Evolutionary conservation across 805 yeast species (phyloP).

Genomic region (Metschnikowia lachancei): DNA sequence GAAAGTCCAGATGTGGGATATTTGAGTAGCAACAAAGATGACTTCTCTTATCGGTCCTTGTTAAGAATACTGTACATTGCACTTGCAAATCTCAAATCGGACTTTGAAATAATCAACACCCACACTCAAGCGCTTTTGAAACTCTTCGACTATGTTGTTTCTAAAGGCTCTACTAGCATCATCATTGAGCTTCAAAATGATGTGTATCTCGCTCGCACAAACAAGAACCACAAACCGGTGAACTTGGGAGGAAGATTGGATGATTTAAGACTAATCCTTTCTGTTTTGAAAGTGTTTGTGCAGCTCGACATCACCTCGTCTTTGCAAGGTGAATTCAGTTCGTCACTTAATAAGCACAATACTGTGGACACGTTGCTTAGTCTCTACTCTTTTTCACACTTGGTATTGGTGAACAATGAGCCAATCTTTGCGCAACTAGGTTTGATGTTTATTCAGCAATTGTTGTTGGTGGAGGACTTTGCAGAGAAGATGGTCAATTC

Average conservation of each 20-base stretch:
- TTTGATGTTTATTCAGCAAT: slow-evolving; percentile 64
- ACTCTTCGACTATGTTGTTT: slow-evolving; percentile 60
- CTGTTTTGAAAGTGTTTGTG: slow-evolving; percentile 60
- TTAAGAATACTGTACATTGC: slow-evolving; percentile 55
- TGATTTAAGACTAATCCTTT: slow-evolving; percentile 60
- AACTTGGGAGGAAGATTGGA: slow-evolving; percentile 53
- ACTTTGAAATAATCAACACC: slow-evolving; percentile 41
- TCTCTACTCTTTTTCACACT: slow-evolving; percentile 66
- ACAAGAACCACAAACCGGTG: slow-evolving; percentile 30
- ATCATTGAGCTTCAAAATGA: slow-evolving; percentile 59
- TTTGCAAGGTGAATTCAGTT: slow-evolving; percentile 50
- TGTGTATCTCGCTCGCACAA: slow-evolving; percentile 40
- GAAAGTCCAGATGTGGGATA: slow-evolving; percentile 51
- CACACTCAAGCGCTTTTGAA: slow-evolving; percentile 52
- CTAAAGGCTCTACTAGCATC: slow-evolving; percentile 61
- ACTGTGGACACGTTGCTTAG: slow-evolving; percentile 61
- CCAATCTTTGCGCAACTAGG: slow-evolving; percentile 71
- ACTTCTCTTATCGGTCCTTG: slow-evolving; percentile 51
- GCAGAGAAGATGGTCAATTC: slow-evolving; percentile 63
- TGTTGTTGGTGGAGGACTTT: slow-evolving; percentile 56
- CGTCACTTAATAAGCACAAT: slow-evolving; percentile 53
- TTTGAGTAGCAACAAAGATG: slow-evolving; percentile 32
- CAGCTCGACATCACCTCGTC: slow-evolving; percentile 46
- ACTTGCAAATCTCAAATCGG: slow-evolving; percentile 43
- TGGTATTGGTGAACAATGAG: slow-evolving; percentile 57